A percentile compares a stretch with the other conserved stretches of the same genome.
Evolutionary conservation across 768 basidiomycete species (phyloP).

Genomic region (Xerocomus spinulosus): DNA sequence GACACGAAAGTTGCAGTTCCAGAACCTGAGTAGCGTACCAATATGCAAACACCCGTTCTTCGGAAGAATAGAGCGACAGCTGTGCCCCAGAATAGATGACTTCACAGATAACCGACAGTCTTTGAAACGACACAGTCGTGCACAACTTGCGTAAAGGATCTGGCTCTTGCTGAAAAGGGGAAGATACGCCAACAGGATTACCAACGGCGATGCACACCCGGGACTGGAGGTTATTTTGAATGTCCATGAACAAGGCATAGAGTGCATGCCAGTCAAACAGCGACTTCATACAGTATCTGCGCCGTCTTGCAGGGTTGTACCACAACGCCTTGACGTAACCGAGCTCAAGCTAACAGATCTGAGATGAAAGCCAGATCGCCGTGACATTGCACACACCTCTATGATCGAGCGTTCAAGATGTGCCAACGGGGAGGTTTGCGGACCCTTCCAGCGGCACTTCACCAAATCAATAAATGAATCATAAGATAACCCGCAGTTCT

Average conservation of each 20-base stretch:
- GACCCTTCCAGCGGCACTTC: slow-evolving; percentile 36
- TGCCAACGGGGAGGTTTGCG: slow-evolving; percentile 34
- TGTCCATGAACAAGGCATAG: slow-evolving; percentile 42
- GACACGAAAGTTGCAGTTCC: slow-evolving; percentile 48
- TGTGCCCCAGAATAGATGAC: slow-evolving; percentile 74
- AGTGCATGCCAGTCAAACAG: slow-evolving; percentile 63
- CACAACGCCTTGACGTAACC: slow-evolving; percentile 58
- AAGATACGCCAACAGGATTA: not conserved
- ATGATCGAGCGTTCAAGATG: slow-evolving; percentile 38
- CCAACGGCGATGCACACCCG: slow-evolving; percentile 4
- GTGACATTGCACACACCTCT: slow-evolving; percentile 25
- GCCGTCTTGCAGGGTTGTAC: slow-evolving; percentile 63
- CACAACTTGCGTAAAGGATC: slow-evolving; percentile 27
- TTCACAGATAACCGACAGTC: slow-evolving; percentile 58
- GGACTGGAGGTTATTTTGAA: slow-evolving; percentile 19
- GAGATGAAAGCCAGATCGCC: not conserved
- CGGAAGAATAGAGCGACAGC: slow-evolving; percentile 61
- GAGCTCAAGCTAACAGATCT: slow-evolving; percentile 46
- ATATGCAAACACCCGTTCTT: slow-evolving; percentile 72
- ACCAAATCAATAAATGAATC: slow-evolving; percentile 40
- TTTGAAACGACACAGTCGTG: slow-evolving; percentile 48
- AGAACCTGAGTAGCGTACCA: slow-evolving; percentile 64
- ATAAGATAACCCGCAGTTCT: slow-evolving; percentile 56
- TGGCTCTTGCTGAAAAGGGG: slow-evolving; percentile 15
- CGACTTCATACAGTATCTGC: slow-evolving; percentile 60